Base-by-base conservation (phyloP, 2,329 filamentous ascomycete genomes). In the Pseudocercospora vitis region DNA sequence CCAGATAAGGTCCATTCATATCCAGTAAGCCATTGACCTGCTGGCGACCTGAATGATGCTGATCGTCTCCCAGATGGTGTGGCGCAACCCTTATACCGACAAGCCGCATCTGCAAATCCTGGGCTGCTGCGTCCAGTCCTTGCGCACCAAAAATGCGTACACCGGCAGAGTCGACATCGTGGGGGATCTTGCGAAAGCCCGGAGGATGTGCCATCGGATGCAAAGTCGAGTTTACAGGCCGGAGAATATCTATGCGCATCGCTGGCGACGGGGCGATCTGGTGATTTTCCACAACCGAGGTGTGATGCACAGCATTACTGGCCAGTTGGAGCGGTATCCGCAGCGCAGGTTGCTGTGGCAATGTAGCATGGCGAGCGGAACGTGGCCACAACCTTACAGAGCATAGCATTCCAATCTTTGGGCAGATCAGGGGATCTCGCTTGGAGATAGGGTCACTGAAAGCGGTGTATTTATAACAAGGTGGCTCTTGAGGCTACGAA, bases 261-360 rank as follows among this genome's bases (percentile, higher is more conserved):
- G 55, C 1, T 70, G 67, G 65, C 52, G 62, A 14, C 63, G 66
- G 37, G 67, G 67, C 11, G 68, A 70, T 48, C 46, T 69, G 7
- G 66, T 69, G 1, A 64, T 70, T 18, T 68, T 68, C 50, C 66
- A 70, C 52, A 71, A 71, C 50, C 57, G 65, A 28, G 68, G 68
- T 0, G 68, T 69, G 6, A 61, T 64, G 64, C 69, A 71, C 49
- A 65, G 58, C 31, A 69, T 70, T 40, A 67, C 67, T 6, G 68
- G 69, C 0, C 59, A 68, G 37, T 39, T 67, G 21, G 52, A 28
- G 11, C 35, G 50, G 7, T 48, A 51, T 24, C 48, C 54, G n/a
- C 63, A 65, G 14, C 37, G 48, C 53, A 62, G 68, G 19, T 23
- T 70, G 45, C 50, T 70, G 52, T 70, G 68, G 67, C 68, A 71